phyloP scores from a whole-genome alignment of 805 yeast species.

The Teunomyces atbi region DNA sequence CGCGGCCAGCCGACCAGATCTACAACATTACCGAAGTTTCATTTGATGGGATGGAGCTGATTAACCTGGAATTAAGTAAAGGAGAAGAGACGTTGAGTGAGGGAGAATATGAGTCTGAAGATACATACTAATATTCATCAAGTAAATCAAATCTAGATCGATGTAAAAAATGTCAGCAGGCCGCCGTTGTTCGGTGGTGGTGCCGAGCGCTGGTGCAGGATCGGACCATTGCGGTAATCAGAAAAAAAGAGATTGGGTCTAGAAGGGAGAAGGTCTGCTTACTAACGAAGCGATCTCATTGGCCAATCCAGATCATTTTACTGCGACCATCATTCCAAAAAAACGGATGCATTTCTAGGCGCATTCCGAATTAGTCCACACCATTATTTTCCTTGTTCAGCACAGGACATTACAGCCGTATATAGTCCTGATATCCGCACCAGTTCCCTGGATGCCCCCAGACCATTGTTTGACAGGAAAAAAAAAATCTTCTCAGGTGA shows the following conservation, averaged over 20 bases:
- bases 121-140: background rate
- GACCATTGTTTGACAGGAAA: background rate
- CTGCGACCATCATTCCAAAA: too few species aligned
- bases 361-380: too few species aligned
- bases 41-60: slow-evolving; percentile 22
- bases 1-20: slow-evolving; percentile 12
- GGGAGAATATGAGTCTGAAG: slow-evolving; percentile 3
- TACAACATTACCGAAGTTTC: slow-evolving; percentile 23
- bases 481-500: background rate
- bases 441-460: background rate
- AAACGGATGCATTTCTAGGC: too few species aligned
- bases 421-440: background rate
- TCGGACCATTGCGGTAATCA: background rate
- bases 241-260: background rate
- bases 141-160: background rate
- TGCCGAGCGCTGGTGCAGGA: background rate
- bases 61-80: slow-evolving; percentile 10
- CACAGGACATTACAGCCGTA: background rate
- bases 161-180: too few species aligned
- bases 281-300: background rate
- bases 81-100: slow-evolving; percentile 4
- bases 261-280: background rate
- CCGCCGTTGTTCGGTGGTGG: background rate
- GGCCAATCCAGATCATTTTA: background rate
- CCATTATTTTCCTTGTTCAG: too few species aligned